Conservation (phyloP, 2,329 filamentous ascomycete genomes). For the Trichoderma sp. region DNA sequence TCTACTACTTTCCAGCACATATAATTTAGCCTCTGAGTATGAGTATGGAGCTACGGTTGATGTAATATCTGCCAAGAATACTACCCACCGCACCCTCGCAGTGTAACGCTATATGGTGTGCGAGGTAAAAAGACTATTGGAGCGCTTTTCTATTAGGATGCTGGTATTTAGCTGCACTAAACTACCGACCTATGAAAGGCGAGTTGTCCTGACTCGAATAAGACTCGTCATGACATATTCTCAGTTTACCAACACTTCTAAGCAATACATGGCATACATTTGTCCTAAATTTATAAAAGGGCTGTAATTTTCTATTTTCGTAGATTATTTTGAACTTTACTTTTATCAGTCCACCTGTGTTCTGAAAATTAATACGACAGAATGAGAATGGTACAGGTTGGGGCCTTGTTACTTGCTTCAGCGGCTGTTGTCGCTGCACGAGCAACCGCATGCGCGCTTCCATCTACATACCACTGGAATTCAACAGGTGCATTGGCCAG, state of each 20-base stretch:
- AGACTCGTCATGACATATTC: background rate
- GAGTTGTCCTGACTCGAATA: background rate
- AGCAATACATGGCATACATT: background rate
- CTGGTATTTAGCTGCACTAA: background rate
- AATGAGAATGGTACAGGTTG: background rate
- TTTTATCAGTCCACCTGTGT: background rate
- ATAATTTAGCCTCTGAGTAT: background rate
- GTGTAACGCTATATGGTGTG: background rate
- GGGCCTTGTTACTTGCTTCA: background rate
- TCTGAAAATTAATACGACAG: background rate
- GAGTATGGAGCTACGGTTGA: background rate
- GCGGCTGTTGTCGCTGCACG: background rate
- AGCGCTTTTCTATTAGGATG: background rate
- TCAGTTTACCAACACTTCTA: background rate
- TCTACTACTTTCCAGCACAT: background rate
- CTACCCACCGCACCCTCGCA: background rate
- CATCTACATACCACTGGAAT: slow-evolving; percentile 5
- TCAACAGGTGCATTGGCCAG: background rate
- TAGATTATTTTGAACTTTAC: background rate
- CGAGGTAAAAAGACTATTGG: background rate
- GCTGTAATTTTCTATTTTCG: background rate
- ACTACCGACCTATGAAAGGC: background rate
- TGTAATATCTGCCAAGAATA: background rate
- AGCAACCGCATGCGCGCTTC: background rate
- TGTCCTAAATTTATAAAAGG: background rate